Evolutionary conservation across 495 filamentous ascomycete genomes (phyloP).

Genomic region (Penicillium flavigenum): DNA sequence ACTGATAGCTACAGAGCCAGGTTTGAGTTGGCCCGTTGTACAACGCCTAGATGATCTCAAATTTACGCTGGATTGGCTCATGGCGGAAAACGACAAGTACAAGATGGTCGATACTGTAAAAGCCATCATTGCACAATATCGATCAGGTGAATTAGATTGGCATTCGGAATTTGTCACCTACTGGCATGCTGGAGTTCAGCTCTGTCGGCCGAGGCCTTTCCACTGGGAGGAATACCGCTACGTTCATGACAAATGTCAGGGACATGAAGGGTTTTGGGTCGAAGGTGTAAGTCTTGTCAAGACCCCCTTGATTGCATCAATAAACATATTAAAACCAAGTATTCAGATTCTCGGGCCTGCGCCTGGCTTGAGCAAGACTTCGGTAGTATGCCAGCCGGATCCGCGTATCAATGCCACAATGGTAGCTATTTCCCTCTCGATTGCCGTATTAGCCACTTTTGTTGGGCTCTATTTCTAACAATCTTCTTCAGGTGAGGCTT

Average conservation of each 20-base stretch:
- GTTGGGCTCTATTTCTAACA: background rate
- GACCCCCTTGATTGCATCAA: background rate
- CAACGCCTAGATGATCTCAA: background rate
- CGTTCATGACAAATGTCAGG: background rate
- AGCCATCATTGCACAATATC: background rate
- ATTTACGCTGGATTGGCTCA: background rate
- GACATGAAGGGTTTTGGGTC: conserved; percentile 8
- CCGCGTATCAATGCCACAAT: background rate
- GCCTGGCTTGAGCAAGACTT: background rate
- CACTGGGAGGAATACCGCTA: conserved; percentile 2
- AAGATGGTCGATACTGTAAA: background rate
- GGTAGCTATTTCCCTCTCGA: background rate
- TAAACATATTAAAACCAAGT: background rate
- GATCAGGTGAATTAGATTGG: background rate
- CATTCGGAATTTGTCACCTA: conserved; percentile 11
- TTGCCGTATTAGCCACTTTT: background rate
- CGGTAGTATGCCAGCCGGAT: background rate
- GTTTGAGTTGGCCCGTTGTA: background rate
- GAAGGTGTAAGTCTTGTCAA: conserved; percentile 12
- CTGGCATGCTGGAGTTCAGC: conserved; percentile 8
- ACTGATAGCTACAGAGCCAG: background rate
- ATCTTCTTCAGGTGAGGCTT: background rate
- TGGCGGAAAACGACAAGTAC: background rate
- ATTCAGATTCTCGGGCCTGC: background rate
- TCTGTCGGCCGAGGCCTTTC: conserved; percentile 8